Evolutionary conservation across 2,329 filamentous ascomycete genomes (phyloP).

Genomic region (Pseudogymnoascus verrucosus): DNA sequence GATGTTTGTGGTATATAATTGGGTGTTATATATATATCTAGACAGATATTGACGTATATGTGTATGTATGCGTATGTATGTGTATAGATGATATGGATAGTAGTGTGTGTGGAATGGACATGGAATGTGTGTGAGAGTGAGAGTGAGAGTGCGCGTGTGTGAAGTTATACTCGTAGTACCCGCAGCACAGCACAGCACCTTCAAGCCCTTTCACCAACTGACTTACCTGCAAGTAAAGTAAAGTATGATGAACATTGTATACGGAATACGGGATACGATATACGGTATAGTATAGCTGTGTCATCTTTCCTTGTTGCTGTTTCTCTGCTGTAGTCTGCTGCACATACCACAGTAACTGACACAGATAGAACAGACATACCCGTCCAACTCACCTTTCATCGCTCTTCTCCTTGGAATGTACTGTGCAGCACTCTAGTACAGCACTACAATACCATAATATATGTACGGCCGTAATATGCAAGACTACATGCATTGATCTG

Average conservation of each 20-base stretch:
- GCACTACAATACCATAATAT: neutral
- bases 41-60: neutral
- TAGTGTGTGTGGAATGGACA: neutral
- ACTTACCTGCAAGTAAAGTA: neutral
- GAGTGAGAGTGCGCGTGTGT: neutral
- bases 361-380: no score
- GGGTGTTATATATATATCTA: neutral
- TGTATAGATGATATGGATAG: neutral
- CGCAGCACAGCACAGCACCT: neutral
- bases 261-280: neutral
- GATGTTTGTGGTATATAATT: neutral
- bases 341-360: neutral
- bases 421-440: no score
- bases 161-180: neutral
- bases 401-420: no score
- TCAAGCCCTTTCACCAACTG: neutral
- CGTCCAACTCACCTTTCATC: no score
- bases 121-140: neutral
- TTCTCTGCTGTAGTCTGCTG: neutral
- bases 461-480: neutral
- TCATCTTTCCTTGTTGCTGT: neutral
- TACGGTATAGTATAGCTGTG: neutral
- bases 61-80: neutral
- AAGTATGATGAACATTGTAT: neutral
- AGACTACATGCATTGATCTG: neutral